These are phyloP conservation scores for Cytospora mali DNA, from an alignment of 2,329 filamentous ascomycete species.

Conservation along the genomic window DNA sequence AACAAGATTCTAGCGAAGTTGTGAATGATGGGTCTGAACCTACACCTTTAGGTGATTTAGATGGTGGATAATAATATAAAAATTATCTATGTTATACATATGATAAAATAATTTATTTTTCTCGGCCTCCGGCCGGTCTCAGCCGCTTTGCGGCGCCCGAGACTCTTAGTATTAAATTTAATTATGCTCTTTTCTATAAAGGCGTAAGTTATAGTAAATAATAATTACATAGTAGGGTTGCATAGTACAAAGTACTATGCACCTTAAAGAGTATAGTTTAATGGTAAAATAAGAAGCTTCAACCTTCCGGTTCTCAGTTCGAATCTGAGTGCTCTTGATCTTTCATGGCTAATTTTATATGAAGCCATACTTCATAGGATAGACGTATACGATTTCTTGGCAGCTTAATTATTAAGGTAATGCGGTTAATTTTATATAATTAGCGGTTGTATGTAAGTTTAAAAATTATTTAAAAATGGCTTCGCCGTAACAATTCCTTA, in stretches of 20 bases:
- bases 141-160: no score
- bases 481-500: slow-evolving; percentile 1
- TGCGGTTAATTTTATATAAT: neutral
- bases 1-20: slow-evolving; percentile 12
- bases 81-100: slow-evolving; percentile 5
- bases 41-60: slow-evolving; percentile 5
- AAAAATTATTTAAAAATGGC: slow-evolving; percentile 3
- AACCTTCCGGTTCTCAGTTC: slow-evolving; percentile 27
- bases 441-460: neutral
- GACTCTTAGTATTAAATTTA: slow-evolving; percentile 16
- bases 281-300: slow-evolving; percentile 29
- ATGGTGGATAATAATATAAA: slow-evolving; percentile 7
- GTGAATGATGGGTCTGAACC: slow-evolving; percentile 8
- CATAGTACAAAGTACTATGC: slow-evolving; percentile 22
- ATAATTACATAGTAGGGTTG: slow-evolving; percentile 13
- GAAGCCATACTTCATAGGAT: neutral
- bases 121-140: no score
- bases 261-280: slow-evolving; percentile 28
- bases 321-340: slow-evolving; percentile 27
- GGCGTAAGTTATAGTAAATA: slow-evolving; percentile 15
- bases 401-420: neutral
- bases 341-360: slow-evolving; percentile 6
- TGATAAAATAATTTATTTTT: slow-evolving; percentile 18
- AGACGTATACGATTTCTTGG: neutral
- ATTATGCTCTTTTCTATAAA: slow-evolving; percentile 16